Percentiles rank a stretch among this genome's conserved stretches.
These are phyloP conservation scores for Neurospora tetrasperma DNA, from an alignment of 495 filamentous ascomycete species.

Conservation along the genomic window DNA sequence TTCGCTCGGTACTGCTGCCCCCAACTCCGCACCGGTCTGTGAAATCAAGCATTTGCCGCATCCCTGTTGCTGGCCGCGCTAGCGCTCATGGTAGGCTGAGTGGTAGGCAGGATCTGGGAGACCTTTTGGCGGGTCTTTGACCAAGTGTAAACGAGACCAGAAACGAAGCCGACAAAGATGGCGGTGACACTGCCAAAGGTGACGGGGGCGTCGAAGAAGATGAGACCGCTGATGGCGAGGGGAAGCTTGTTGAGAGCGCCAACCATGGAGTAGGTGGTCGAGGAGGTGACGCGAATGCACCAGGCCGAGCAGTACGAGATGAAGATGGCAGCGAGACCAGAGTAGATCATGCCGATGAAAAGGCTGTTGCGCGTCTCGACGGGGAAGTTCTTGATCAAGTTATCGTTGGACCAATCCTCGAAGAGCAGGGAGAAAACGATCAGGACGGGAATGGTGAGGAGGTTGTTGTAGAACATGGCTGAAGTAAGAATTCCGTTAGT, in stretches of 20 bases:
- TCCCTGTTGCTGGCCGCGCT: constrained; percentile 89
- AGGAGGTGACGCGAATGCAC: constrained; percentile 95
- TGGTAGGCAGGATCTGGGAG: constrained; percentile 54
- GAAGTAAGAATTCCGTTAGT: constrained; percentile 9
- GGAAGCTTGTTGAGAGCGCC: constrained; percentile 97
- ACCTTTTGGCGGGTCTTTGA: constrained; percentile 78
- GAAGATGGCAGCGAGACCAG: constrained; percentile 86
- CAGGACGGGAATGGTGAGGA: constrained; percentile 91
- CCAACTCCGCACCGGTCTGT: background rate
- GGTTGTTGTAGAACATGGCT: constrained; percentile 99
- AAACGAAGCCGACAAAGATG: constrained; percentile 81
- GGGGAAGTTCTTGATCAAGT: constrained; percentile 85
- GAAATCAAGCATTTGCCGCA: constrained; percentile 40
- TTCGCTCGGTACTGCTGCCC: background rate
- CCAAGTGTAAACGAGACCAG: constrained; percentile 84
- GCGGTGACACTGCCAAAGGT: constrained; percentile 88
- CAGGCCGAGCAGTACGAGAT: constrained; percentile 98
- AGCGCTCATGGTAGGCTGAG: constrained; percentile 67
- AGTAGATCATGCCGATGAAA: constrained; percentile 84
- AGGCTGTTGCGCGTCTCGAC: constrained; percentile 59
- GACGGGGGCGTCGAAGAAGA: constrained; percentile 92
- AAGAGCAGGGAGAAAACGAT: constrained; percentile 69
- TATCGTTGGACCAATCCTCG: constrained; percentile 85
- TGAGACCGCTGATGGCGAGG: constrained; percentile 76
- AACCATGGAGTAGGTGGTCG: constrained; percentile 97